phyloP scores from a whole-genome alignment of 257 asterid genomes.

The Fraxinus excelsior region DNA sequence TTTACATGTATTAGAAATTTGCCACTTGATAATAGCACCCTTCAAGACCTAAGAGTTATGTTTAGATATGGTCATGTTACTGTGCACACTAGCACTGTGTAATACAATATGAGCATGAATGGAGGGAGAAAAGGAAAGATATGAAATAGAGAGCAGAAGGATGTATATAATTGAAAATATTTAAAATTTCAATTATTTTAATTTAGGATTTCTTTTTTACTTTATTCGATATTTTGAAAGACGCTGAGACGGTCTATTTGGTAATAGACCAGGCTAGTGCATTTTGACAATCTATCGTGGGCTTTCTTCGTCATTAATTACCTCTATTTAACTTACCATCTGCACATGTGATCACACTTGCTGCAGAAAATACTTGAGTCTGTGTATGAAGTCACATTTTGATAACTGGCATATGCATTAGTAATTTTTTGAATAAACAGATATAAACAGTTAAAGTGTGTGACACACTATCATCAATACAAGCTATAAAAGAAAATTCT shows the following conservation, averaged over 20 bases:
- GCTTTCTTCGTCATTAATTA: not conserved
- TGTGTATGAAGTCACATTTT: not conserved
- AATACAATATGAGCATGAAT: not conserved
- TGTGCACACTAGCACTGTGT: not conserved
- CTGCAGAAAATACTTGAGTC: not conserved
- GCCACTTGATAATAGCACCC: not conserved
- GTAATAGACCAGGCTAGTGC: not conserved
- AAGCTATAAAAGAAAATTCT: not conserved
- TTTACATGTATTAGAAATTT: not conserved
- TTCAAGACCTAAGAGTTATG: not conserved
- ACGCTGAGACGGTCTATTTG: too few species aligned
- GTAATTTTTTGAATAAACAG: not conserved
- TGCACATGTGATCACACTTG: not conserved
- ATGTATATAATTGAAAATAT: not conserved
- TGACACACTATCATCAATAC: not conserved
- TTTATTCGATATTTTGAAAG: not conserved
- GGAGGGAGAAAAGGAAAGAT: not conserved
- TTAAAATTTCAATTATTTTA: not conserved
- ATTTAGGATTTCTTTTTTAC: not conserved
- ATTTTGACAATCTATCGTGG: not conserved
- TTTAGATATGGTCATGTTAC: not conserved
- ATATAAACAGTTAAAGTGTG: not conserved
- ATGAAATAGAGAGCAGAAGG: not conserved
- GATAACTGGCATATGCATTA: not conserved
- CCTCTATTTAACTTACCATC: not conserved